Evolutionary conservation across 169 alveolate genomes (phyloP).

Genomic region (Cryptosporidium parvum): DNA sequence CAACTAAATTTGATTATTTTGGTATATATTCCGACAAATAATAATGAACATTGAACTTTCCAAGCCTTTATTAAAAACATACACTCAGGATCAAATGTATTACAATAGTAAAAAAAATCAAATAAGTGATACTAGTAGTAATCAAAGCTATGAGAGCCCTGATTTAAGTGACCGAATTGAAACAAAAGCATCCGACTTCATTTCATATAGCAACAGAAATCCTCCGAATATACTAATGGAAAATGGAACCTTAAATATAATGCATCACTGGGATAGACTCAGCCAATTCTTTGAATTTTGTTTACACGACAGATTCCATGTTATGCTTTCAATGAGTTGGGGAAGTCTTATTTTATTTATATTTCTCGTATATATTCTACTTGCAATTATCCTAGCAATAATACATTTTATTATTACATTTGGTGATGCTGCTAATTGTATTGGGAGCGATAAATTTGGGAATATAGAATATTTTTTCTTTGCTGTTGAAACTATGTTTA

Average conservation of each 20-base stretch:
- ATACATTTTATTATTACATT: slow-evolving; percentile 58
- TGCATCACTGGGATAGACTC: slow-evolving; percentile 70
- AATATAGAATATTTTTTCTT: slow-evolving; percentile 78
- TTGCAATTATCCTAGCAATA: slow-evolving; percentile 30
- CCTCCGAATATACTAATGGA: slow-evolving; percentile 39
- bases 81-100: not conserved
- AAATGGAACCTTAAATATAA: slow-evolving; percentile 55
- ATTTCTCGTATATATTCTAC: slow-evolving; percentile 12
- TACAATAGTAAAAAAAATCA: not conserved
- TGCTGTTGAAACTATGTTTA: slow-evolving; percentile 81
- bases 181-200: not conserved
- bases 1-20: not conserved
- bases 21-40: not conserved
- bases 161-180: not conserved
- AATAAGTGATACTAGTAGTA: not conserved
- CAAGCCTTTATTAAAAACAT: slow-evolving; percentile 3
- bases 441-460: slow-evolving; percentile 75
- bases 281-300: slow-evolving; percentile 67
- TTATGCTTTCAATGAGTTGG: slow-evolving; percentile 72
- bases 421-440: slow-evolving; percentile 77
- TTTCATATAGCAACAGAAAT: not conserved
- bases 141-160: not conserved
- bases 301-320: slow-evolving; percentile 65
- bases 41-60: slow-evolving; percentile 18
- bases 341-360: slow-evolving; percentile 23